Evolutionary conservation across 2,329 filamentous ascomycete species (phyloP).

Genomic region (Pyricularia sp.): DNA sequence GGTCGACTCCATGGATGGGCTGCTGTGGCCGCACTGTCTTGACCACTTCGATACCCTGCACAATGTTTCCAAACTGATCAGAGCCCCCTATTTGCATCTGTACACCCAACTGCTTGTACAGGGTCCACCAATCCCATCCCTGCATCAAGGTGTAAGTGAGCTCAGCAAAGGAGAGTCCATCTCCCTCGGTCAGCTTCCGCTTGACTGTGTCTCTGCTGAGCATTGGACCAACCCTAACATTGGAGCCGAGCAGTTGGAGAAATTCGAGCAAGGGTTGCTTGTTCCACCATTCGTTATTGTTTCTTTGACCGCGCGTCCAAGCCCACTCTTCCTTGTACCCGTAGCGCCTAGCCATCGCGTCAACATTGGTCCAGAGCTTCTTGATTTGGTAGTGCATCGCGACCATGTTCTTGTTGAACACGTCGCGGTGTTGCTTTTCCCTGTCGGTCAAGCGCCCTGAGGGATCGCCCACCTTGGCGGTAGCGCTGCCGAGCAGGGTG

Average conservation of each 20-base stretch:
- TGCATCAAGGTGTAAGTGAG: constrained; percentile 90
- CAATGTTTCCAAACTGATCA: constrained; percentile 94
- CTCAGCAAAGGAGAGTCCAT: constrained; percentile 89
- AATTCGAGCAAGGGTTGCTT: constrained; percentile 61
- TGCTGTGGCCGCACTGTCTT: constrained; percentile 50
- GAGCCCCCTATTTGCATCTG: constrained; percentile 89
- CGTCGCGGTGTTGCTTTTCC: constrained; percentile 26
- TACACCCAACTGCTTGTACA: constrained; percentile 54
- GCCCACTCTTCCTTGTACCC: constrained; percentile 50
- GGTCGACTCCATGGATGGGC: not conserved
- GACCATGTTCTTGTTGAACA: constrained; percentile 47
- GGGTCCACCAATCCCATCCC: constrained; percentile 90
- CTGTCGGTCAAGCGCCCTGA: constrained; percentile 54
- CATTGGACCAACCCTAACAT: constrained; percentile 73
- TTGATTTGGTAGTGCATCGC: constrained; percentile 59
- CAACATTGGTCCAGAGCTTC: constrained; percentile 62
- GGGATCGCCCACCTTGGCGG: constrained; percentile 67
- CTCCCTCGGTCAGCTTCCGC: constrained; percentile 67
- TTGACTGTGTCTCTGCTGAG: constrained; percentile 72
- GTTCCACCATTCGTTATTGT: constrained; percentile 79
- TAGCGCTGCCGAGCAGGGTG: constrained; percentile 60
- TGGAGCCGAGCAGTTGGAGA: constrained; percentile 57
- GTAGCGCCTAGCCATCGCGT: constrained; percentile 49
- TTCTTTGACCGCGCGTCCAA: constrained; percentile 55
- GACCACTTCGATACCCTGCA: constrained; percentile 75